A percentile compares a stretch with the other conserved stretches of the same genome.
Conservation (phyloP, 345 rosid species). For the Salix koriyanagi region DNA sequence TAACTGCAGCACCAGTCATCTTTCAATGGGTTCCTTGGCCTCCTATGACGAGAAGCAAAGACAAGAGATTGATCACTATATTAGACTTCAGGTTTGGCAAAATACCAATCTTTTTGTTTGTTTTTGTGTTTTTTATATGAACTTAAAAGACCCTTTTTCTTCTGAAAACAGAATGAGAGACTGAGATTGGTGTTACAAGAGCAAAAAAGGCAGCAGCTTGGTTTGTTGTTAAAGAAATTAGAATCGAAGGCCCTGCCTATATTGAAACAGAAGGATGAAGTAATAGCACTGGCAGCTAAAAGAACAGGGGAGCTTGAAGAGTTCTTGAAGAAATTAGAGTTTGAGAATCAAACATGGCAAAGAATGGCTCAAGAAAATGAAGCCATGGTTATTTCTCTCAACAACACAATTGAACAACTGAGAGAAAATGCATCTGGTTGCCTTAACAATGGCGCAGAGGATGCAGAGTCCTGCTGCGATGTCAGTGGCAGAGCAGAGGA, state of each 20-base stretch:
- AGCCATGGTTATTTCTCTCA: conserved; percentile 31
- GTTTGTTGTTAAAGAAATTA: conserved; percentile 15
- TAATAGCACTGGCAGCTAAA: conserved; percentile 23
- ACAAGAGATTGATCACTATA: conserved; percentile 57
- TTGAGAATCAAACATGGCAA: conserved; percentile 37
- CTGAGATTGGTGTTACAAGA: conserved; percentile 30
- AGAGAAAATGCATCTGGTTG: conserved; percentile 37
- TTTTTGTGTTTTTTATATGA: neutral
- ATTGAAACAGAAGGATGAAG: conserved; percentile 32
- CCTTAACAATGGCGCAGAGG: conserved; percentile 38
- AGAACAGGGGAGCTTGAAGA: conserved; percentile 30
- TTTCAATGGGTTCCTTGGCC: conserved; percentile 18
- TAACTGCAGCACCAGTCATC: neutral
- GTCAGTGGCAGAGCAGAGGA: conserved; percentile 4
- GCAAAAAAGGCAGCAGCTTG: conserved; percentile 29
- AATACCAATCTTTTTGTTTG: no score
- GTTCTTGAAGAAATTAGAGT: conserved; percentile 24
- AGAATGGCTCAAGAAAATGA: conserved; percentile 33
- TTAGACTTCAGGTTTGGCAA: conserved; percentile 54
- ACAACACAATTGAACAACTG: conserved; percentile 39
- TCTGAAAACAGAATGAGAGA: conserved; percentile 30
- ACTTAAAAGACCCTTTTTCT: neutral
- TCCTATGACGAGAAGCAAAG: conserved; percentile 42
- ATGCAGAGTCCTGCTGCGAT: conserved; percentile 54
- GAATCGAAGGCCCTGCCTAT: conserved; percentile 29